A percentile compares a stretch with the other conserved stretches of the same genome.
These are phyloP conservation scores for Cicer pinnatifidum DNA, from an alignment of 306 rosid species.

Conservation along the genomic window DNA sequence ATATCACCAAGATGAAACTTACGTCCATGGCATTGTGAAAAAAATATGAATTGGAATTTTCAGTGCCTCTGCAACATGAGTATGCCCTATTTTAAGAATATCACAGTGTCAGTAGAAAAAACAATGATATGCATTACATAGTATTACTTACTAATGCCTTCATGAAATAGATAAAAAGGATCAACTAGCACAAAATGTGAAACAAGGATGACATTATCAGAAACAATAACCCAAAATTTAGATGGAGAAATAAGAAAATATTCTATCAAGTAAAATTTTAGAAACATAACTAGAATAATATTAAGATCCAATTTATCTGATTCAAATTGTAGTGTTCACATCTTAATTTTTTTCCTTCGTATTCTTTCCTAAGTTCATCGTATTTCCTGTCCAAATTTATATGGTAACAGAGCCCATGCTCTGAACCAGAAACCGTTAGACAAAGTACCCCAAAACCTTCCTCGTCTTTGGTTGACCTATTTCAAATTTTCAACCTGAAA, in stretches of 20 bases:
- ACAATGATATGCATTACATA: slow-evolving; percentile 34
- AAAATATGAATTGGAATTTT: slow-evolving; percentile 89
- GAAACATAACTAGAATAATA: neutral
- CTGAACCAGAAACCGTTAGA: neutral
- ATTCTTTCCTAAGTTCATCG: neutral
- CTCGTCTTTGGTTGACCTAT: neutral
- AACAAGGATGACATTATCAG: neutral
- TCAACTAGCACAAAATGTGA: slow-evolving; percentile 16
- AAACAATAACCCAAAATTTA: slow-evolving; percentile 37
- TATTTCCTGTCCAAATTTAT: slow-evolving; percentile 7
- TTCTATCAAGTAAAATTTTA: neutral
- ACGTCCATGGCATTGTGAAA: slow-evolving; percentile 99
- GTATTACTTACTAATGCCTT: slow-evolving; percentile 24
- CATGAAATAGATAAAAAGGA: slow-evolving; percentile 12
- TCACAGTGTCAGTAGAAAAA: slow-evolving; percentile 38
- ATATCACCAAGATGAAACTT: slow-evolving; percentile 74
- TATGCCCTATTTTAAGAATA: slow-evolving; percentile 74
- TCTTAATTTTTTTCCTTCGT: neutral
- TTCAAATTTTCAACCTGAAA: neutral
- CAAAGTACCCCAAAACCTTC: neutral
- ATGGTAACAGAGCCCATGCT: neutral
- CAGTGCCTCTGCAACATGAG: slow-evolving; percentile 97
- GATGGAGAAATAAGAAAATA: slow-evolving; percentile 4
- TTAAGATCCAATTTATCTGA: neutral
- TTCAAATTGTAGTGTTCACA: neutral